phyloP scores from a whole-genome alignment of 176 grass and related monocot species.

The Rhynchospora breviuscula region DNA sequence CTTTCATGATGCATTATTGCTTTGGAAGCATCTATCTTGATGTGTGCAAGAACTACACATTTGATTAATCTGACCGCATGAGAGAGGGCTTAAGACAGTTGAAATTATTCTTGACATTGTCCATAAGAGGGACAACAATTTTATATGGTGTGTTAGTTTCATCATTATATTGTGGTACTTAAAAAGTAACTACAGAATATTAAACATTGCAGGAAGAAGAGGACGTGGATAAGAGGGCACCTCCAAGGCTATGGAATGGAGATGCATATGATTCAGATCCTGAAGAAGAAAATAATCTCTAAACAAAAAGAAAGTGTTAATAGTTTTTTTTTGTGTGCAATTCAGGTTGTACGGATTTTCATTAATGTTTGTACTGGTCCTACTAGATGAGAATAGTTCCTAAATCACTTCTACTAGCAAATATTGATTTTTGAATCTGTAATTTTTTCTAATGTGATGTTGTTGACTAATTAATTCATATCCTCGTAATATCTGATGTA shows the following conservation, averaged over 20 bases:
- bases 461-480: too few species aligned
- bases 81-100: background rate
- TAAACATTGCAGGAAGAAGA: conserved; percentile 49
- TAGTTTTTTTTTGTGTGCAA: background rate
- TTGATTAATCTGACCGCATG: background rate
- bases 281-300: conserved; percentile 39
- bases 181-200: background rate
- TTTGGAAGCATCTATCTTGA: background rate
- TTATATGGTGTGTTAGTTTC: background rate
- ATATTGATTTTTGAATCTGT: too few species aligned
- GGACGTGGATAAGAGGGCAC: conserved; percentile 55
- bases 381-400: background rate
- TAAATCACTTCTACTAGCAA: too few species aligned
- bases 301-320: background rate
- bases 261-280: conserved; percentile 68
- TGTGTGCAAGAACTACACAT: background rate
- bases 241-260: conserved; percentile 60
- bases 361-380: background rate
- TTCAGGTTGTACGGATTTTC: background rate
- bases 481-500: too few species aligned
- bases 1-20: conserved; percentile 7
- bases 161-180: background rate
- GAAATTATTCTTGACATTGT: background rate
- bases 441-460: too few species aligned
- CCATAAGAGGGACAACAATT: background rate